phyloP scores from a whole-genome alignment of 495 filamentous ascomycete species.

The Penicillium longicatenatum region DNA sequence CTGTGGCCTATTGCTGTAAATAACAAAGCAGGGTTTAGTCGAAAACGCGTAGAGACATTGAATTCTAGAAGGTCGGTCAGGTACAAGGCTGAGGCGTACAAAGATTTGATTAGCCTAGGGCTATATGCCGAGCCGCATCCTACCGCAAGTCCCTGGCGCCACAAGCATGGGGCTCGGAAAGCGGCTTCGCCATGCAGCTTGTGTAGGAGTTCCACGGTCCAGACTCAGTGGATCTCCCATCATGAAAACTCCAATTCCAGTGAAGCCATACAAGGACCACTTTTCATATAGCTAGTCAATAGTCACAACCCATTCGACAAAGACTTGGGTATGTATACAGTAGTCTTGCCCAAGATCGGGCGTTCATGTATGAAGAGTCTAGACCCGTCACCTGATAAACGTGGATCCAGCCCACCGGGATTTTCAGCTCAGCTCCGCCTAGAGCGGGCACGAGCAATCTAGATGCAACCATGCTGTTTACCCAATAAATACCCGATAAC shows the following conservation, averaged over 20 bases:
- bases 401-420: constrained; percentile 6
- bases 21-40: neutral
- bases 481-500: neutral
- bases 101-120: neutral
- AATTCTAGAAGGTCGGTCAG: neutral
- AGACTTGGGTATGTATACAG: neutral
- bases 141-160: constrained; percentile 14
- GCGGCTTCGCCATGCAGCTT: constrained; percentile 23
- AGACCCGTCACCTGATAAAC: constrained; percentile 15
- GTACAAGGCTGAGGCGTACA: neutral
- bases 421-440: constrained; percentile 11
- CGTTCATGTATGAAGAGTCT: constrained; percentile 14
- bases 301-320: too few relatives aligned
- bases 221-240: neutral
- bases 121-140: constrained; percentile 16
- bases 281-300: too few relatives aligned
- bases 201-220: constrained; percentile 4
- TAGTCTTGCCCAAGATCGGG: neutral
- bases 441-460: constrained; percentile 2
- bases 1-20: neutral
- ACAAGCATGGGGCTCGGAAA: constrained; percentile 16
- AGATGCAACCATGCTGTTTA: constrained; percentile 1
- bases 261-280: too few relatives aligned
- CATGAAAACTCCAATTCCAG: neutral
- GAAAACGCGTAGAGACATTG: neutral